Evolutionary conservation across 2,329 filamentous ascomycete species (phyloP).

Genomic region (Colletotrichum viniferum): DNA sequence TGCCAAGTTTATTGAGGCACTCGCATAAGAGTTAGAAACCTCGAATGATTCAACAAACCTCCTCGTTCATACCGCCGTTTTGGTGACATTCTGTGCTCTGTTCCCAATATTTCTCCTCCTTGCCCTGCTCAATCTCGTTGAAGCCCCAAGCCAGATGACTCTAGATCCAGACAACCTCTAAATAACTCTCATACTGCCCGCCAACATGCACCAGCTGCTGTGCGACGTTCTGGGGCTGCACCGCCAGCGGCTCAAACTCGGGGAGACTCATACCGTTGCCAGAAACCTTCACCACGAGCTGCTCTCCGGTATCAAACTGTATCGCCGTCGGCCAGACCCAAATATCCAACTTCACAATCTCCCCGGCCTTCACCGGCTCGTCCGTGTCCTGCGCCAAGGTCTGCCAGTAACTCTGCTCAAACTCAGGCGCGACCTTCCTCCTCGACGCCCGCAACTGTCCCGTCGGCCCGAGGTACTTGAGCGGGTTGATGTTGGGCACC

Average conservation of each 20-base stretch:
- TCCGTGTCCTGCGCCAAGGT: neutral
- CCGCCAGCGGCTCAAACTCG: neutral
- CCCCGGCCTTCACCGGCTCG: neutral
- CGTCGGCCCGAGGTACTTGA: neutral
- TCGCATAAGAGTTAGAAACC: neutral
- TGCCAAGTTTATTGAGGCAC: neutral
- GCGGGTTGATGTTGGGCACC: neutral
- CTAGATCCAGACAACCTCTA: neutral
- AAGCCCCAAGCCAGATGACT: neutral
- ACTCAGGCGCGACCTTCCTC: neutral
- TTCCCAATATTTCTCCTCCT: neutral
- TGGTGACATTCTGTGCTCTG: neutral
- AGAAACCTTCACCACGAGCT: neutral
- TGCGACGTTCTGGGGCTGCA: neutral
- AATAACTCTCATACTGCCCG: neutral
- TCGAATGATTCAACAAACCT: rapidly evolving
- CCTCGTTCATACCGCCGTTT: neutral
- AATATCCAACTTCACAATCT: neutral
- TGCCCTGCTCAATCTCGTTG: rapidly evolving
- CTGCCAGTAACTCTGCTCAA: neutral
- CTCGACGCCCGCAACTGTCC: neutral
- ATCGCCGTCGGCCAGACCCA: slow-evolving; percentile 1
- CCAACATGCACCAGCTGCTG: neutral
- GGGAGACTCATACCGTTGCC: neutral
- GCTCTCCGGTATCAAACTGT: neutral